Conservation (phyloP, 208 protist species). For the Trypanosoma melophagium region DNA sequence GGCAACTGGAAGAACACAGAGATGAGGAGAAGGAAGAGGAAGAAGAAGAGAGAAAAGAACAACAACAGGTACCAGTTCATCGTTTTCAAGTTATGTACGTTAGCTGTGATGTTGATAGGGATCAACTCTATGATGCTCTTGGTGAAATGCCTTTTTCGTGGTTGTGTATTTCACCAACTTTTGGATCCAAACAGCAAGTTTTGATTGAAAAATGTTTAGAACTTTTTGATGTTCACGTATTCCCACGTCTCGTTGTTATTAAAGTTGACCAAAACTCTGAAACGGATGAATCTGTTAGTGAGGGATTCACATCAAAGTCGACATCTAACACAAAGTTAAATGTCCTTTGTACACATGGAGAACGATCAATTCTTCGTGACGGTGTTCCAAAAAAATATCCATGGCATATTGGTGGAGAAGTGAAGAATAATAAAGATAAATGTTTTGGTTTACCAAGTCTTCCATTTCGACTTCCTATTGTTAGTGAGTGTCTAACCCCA, state of each 20-base stretch:
- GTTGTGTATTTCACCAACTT: constrained; percentile 39
- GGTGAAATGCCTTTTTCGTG: constrained; percentile 44
- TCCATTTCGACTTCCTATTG: constrained; percentile 1
- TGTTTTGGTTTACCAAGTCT: not conserved
- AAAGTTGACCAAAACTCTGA: constrained; percentile 12
- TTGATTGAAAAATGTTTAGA: constrained; percentile 21
- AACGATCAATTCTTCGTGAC: constrained; percentile 6
- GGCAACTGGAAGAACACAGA: constrained; percentile 1
- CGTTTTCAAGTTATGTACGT: constrained; percentile 60
- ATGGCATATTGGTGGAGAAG: too few species aligned
- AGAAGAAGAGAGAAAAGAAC: not conserved
- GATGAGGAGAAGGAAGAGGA: not conserved
- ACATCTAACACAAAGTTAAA: not conserved
- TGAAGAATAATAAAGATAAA: too few species aligned
- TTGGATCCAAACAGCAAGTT: constrained; percentile 3
- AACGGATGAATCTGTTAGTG: not conserved
- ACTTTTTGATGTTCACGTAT: constrained; percentile 46
- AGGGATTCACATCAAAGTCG: not conserved
- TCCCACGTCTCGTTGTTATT: constrained; percentile 61
- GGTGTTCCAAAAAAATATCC: not conserved
- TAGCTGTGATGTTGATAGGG: constrained; percentile 45
- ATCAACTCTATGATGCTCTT: constrained; percentile 34
- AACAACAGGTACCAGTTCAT: not conserved
- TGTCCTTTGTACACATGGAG: constrained; percentile 10
- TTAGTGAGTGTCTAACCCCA: not conserved